Conservation (phyloP, 2,329 filamentous ascomycete genomes). For the Coniochaeta prunicola region DNA sequence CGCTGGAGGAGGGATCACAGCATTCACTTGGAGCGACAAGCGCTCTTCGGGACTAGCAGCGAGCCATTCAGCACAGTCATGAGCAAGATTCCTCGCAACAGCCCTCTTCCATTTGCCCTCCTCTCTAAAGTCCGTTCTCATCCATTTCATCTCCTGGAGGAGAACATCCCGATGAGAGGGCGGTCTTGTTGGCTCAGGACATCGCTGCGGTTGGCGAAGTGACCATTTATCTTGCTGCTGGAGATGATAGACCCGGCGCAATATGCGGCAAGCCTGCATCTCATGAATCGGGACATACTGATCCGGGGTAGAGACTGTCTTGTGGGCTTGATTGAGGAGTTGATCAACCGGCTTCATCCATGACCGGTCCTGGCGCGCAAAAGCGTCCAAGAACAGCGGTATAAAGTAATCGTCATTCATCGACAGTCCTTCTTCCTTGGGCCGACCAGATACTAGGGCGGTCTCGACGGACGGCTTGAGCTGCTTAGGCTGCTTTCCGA, state of each 20-base stretch:
- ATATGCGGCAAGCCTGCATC: conserved; percentile 76
- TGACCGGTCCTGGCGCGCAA: conserved; percentile 39
- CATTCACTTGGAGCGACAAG: conserved; percentile 60
- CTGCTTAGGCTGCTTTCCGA: conserved; percentile 58
- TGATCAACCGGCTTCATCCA: conserved; percentile 62
- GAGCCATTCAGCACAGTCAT: conserved; percentile 79
- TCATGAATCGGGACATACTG: conserved; percentile 78
- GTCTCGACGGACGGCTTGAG: conserved; percentile 32
- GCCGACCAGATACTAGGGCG: conserved; percentile 21
- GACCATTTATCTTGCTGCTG: conserved; percentile 93
- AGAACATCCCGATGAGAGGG: conserved; percentile 80
- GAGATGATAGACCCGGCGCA: conserved; percentile 81
- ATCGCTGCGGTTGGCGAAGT: conserved; percentile 78
- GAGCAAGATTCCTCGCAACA: conserved; percentile 70
- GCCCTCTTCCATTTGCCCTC: conserved; percentile 91
- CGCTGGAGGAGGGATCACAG: conserved; percentile 34
- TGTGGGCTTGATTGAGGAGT: conserved; percentile 75
- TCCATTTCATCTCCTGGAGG: conserved; percentile 92
- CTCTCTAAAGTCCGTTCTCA: conserved; percentile 92
- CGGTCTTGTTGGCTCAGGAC: conserved; percentile 69
- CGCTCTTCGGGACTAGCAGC: conserved; percentile 56
- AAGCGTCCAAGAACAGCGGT: conserved; percentile 53
- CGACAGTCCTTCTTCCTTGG: conserved; percentile 32
- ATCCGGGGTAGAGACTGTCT: conserved; percentile 81
- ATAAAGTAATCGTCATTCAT: conserved; percentile 58